Evolutionary conservation across 192 early-diverging fungal species (phyloP).

Genomic region (Coemansia sp.): DNA sequence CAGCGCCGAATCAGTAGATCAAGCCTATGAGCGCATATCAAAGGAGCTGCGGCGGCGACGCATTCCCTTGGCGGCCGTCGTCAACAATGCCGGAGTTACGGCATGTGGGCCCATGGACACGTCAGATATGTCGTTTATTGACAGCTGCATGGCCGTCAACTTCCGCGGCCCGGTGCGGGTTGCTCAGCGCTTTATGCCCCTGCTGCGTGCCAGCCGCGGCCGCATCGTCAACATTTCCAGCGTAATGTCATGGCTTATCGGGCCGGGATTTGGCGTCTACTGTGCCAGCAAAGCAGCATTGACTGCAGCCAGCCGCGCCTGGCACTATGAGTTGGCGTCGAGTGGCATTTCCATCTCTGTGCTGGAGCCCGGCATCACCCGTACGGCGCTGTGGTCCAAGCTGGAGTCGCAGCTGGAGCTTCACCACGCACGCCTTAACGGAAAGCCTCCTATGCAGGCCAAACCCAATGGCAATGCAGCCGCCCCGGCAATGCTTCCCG

Average conservation of each 20-base stretch:
- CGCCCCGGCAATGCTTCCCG: constrained; percentile 31
- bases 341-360: constrained; percentile 46
- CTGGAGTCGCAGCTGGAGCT: constrained; percentile 49
- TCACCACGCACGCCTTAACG: constrained; percentile 51
- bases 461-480: background rate
- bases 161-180: constrained; percentile 52
- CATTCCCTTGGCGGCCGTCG: constrained; percentile 45
- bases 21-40: constrained; percentile 25
- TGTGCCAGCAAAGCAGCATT: constrained; percentile 57
- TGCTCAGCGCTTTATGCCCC: constrained; percentile 50
- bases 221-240: constrained; percentile 55
- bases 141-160: constrained; percentile 51
- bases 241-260: constrained; percentile 53
- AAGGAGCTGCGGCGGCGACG: constrained; percentile 30
- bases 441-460: constrained; percentile 10
- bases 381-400: constrained; percentile 53
- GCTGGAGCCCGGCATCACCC: constrained; percentile 47
- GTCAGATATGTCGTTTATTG: constrained; percentile 30
- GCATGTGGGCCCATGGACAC: constrained; percentile 53
- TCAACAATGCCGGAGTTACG: constrained; percentile 56
- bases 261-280: constrained; percentile 56
- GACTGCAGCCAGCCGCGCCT: constrained; percentile 41
- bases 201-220: constrained; percentile 42
- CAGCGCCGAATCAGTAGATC: constrained; percentile 34
- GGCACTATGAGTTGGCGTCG: constrained; percentile 49